Evolutionary conservation across 225 moss, liverwort and hornwort species (phyloP).

Genomic region (Asterella californica): DNA sequence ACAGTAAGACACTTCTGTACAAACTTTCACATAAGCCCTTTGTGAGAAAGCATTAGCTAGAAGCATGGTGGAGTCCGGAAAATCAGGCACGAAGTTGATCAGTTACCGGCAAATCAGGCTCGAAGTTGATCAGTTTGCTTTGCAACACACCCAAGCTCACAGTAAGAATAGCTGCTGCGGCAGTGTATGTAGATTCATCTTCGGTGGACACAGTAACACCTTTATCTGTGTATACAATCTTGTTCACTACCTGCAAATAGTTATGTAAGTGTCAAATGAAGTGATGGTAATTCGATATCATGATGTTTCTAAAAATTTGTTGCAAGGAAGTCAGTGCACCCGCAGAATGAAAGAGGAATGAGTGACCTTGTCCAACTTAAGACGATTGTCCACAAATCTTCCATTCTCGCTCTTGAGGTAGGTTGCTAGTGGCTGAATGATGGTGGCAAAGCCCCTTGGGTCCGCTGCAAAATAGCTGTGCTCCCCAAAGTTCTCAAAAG

Average conservation of each 20-base stretch:
- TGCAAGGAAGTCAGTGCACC: no score
- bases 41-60: not conserved
- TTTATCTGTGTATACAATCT: conserved; percentile 36
- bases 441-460: conserved; percentile 46
- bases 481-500: conserved; percentile 52
- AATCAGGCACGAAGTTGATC: not conserved
- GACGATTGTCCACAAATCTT: conserved; percentile 43
- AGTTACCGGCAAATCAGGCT: conserved; percentile 64
- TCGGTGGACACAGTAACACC: conserved; percentile 56
- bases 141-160: conserved; percentile 87
- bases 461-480: conserved; percentile 66
- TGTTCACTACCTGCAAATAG: conserved; percentile 50
- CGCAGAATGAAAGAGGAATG: no score
- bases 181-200: conserved; percentile 55
- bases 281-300: no score
- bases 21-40: no score
- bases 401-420: conserved; percentile 45
- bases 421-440: conserved; percentile 48
- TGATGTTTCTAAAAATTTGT: no score
- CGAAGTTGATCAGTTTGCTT: conserved; percentile 66
- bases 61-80: not conserved
- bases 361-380: conserved; percentile 57
- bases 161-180: conserved; percentile 60
- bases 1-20: no score
- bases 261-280: no score